Base-by-base conservation (phyloP, 306 rosid genomes). In the Delonix regia region DNA sequence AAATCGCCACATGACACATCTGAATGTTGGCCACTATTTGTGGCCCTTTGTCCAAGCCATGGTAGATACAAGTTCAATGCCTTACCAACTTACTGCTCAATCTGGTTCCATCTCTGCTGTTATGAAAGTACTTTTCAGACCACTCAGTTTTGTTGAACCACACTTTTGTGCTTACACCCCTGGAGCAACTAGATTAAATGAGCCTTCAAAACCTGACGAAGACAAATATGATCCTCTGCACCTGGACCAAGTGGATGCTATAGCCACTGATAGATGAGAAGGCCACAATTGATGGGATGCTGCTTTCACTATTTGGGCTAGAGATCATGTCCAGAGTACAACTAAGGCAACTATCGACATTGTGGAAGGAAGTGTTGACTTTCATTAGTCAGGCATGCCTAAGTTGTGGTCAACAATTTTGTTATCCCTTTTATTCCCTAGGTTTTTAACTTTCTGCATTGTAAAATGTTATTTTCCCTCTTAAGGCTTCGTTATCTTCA, bases 261-360 rank as follows among this genome's bases (percentile, higher is more conserved):
- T 38, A 30, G 30, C 8, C 63, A 77, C 24, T 11, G 10, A 51
- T 68, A n/a, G 33, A 56, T 67, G 64, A 13, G 55, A 72, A 27
- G 22, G 30, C 65, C 48, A 38, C 41, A 61, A 18, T 67, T 48
- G 44, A 47, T 62, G 24, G 12, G 76, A 21, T 59, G 47, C 28
- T 22, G 65, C 42, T 60, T 45, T 59, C 36, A 48, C 15, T 56
- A 34, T 8, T 47, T 81, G 48, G 56, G 52, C 59, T 39, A 24
- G 47, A 57, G 47, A 59, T 66, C 71, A 21, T 22, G 4, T 75
- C 42, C 2, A 48, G 56, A 38, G 47, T 71, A 71, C 24, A 51
- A 55, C 78, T 55, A 71, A 67, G 80, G 63, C 47, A 74, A 74
- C 63, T 41, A 55, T 55, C 24, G 51, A 56, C n/a, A 12, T 30